phyloP scores from a whole-genome alignment of 805 yeast genomes.

The Monosporozyma servazzii region DNA sequence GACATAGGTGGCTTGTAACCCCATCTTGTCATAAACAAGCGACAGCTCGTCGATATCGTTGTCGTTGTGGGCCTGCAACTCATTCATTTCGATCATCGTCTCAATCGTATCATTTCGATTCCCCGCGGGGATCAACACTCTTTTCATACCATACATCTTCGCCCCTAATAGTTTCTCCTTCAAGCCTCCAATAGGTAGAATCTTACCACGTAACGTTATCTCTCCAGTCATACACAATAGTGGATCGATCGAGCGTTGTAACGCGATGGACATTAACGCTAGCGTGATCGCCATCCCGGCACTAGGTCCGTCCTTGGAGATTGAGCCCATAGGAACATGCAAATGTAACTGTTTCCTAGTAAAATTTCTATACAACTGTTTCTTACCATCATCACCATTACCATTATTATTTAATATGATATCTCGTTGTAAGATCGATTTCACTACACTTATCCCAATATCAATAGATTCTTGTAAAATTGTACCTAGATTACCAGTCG shows the following conservation, averaged over 20 bases:
- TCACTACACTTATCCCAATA: constrained; percentile 81
- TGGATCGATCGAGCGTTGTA: constrained; percentile 51
- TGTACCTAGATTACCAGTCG: constrained; percentile 92
- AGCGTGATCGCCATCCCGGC: constrained; percentile 75
- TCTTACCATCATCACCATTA: too few species aligned
- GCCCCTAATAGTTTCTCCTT: constrained; percentile 90
- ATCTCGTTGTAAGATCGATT: constrained; percentile 41
- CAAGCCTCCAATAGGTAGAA: constrained; percentile 76
- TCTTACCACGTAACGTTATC: constrained; percentile 72
- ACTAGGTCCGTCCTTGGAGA: constrained; percentile 53
- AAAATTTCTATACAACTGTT: constrained; percentile 43
- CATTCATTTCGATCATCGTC: constrained; percentile 37
- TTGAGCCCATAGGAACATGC: constrained; percentile 86
- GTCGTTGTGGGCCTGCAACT: not conserved
- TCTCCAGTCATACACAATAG: constrained; percentile 84
- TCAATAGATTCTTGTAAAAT: constrained; percentile 93
- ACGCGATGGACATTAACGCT: constrained; percentile 69
- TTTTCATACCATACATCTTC: constrained; percentile 80
- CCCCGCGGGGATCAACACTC: constrained; percentile 85
- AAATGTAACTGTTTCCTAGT: constrained; percentile 66
- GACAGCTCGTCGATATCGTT: not conserved
- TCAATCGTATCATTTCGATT: constrained; percentile 72
- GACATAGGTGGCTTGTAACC: constrained; percentile 54
- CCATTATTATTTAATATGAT: too few species aligned
- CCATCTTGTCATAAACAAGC: constrained; percentile 41